Evolutionary conservation across 192 early-diverging fungal genomes (phyloP).

Genomic region (Coemansia sp.): DNA sequence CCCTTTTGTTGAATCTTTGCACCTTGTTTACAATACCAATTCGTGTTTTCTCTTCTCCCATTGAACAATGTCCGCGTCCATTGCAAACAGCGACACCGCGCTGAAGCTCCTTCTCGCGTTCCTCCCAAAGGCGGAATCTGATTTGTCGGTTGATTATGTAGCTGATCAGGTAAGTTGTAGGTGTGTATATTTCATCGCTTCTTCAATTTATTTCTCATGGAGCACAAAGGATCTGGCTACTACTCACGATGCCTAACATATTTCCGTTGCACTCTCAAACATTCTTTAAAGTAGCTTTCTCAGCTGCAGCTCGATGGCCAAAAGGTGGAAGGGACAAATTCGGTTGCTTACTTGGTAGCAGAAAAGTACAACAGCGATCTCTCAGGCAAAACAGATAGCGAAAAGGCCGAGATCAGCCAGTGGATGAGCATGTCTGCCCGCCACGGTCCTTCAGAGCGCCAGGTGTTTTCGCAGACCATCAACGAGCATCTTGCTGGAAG

Average conservation of each 20-base stretch:
- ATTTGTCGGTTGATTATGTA: conserved; percentile 30
- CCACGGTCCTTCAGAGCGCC: conserved; percentile 44
- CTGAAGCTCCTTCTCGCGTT: conserved; percentile 45
- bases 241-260: neutral
- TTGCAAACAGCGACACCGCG: conserved; percentile 41
- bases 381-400: conserved; percentile 33
- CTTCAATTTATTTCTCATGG: neutral
- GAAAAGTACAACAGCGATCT: conserved; percentile 44
- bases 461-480: conserved; percentile 51
- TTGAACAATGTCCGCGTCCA: conserved; percentile 35
- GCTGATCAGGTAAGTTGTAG: conserved; percentile 29
- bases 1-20: neutral
- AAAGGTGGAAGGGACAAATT: conserved; percentile 43
- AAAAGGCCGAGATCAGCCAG: conserved; percentile 52
- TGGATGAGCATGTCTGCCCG: conserved; percentile 56
- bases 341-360: conserved; percentile 39
- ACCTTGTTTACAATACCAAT: neutral
- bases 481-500: conserved; percentile 63
- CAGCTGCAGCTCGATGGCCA: conserved; percentile 39
- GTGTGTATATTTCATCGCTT: neutral
- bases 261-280: neutral
- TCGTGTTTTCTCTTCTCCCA: neutral
- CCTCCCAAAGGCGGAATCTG: conserved; percentile 34
- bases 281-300: conserved; percentile 24
- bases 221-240: too few species aligned